Base-by-base conservation (phyloP, 2,329 filamentous ascomycete species). In the Botrytis fabae region DNA sequence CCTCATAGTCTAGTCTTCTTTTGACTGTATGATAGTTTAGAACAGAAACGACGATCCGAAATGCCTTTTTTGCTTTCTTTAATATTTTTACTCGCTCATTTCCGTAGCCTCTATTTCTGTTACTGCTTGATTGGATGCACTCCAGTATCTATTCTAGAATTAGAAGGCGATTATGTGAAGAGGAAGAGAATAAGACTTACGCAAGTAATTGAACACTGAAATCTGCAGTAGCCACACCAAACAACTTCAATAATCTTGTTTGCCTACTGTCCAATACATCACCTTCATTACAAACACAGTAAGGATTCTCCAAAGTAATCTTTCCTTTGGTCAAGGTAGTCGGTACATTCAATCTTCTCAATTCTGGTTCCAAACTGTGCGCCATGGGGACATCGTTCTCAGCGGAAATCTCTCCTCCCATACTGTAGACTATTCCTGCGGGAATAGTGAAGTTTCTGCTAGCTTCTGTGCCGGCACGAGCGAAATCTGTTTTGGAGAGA, bases 221-320 rank as follows among this genome's bases (percentile, higher is more conserved):
- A 85, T 98, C 94, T 73, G 94, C 93, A 83, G 96, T 89, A 75
- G 93, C 93, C 73, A 98, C 89, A 70, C 94, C 92, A 84, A 99
- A 98, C 79, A 97, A 87, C 89, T 98, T 98, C 83, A 99, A 83
- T 80, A 99, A 85, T 76, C 94, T 92, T 73, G 96, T 98, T 87
- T 99, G 96, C 79, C 95, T 89, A 77, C 93, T 95, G 83, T 98
- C 95, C 77, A 99, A 84, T 62, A 90, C 87, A 81, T 98, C 90
- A 18, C 95, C 96, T 82, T 94, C 91, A 80, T 90, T 90, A 85
- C 95, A 98, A 68, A 99, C 84, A 73, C 83, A 80, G 68, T 80
- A 81, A 84, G 75, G 73, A 72, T 87, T 76, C 84, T 84, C 73
- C 69, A 98, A 85, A 76, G 93, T 89, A 63, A 99, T 92, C 84